A percentile compares a stretch with the other conserved stretches of the same genome.
Conservation (phyloP, 179 eudicot species). For the Gypsophila paniculata region DNA sequence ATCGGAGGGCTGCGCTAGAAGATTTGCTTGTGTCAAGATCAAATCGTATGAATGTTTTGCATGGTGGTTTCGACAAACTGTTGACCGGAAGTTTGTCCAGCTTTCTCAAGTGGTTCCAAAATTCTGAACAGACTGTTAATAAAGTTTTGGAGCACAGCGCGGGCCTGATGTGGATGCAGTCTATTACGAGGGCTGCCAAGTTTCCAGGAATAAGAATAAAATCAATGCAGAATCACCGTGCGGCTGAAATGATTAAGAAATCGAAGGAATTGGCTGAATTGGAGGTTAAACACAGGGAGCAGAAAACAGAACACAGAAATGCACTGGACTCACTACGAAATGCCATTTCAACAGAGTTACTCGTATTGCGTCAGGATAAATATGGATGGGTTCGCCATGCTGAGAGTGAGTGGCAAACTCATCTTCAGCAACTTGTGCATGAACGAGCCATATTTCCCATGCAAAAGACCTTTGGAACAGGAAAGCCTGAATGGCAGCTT, state of each 20-base stretch:
- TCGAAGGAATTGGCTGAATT: slow-evolving; percentile 57
- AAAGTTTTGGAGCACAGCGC: slow-evolving; percentile 91
- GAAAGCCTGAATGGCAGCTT: slow-evolving; percentile 85
- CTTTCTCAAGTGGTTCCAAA: slow-evolving; percentile 78
- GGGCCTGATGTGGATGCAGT: slow-evolving; percentile 96
- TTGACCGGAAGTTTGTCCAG: slow-evolving; percentile 64
- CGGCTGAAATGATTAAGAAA: slow-evolving; percentile 73
- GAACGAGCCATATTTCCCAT: slow-evolving; percentile 90
- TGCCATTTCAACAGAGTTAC: slow-evolving; percentile 81
- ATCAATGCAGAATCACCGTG: slow-evolving; percentile 91
- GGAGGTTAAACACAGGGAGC: slow-evolving; percentile 82
- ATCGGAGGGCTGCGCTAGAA: slow-evolving; percentile 85
- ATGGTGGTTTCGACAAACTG: slow-evolving; percentile 92
- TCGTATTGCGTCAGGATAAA: slow-evolving; percentile 96
- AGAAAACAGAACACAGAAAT: slow-evolving; percentile 75
- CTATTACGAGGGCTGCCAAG: slow-evolving; percentile 74
- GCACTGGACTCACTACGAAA: slow-evolving; percentile 89
- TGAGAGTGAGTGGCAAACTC: slow-evolving; percentile 97
- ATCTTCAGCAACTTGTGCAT: slow-evolving; percentile 94
- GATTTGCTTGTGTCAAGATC: slow-evolving; percentile 91
- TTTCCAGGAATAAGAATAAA: slow-evolving; percentile 91
- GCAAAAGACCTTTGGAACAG: slow-evolving; percentile 40
- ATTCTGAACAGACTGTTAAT: slow-evolving; percentile 62
- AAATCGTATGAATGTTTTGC: slow-evolving; percentile 68
- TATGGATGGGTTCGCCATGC: slow-evolving; percentile 99